A percentile compares a stretch with the other conserved stretches of the same genome.
Conservation (phyloP, 345 rosid genomes). For the Combretum micranthum region DNA sequence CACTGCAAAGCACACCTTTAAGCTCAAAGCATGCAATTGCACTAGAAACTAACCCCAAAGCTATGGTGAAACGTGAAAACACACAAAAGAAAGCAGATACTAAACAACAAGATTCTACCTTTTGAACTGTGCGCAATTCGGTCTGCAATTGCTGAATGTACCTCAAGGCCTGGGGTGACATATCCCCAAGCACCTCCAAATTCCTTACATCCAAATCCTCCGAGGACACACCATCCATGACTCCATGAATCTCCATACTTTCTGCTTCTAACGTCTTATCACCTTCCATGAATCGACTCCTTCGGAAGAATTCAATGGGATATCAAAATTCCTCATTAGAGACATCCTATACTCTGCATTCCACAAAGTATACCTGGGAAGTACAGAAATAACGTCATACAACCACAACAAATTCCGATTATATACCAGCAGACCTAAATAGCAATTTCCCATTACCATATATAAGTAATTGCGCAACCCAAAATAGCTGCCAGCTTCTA, state of each 20-base stretch:
- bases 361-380: conserved; percentile 80
- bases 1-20: too few species aligned
- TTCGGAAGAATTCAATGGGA: conserved; percentile 23
- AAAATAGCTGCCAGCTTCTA: too few species aligned
- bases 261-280: conserved; percentile 21
- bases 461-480: too few species aligned
- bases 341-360: conserved; percentile 86
- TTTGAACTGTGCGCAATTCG: conserved; percentile 46
- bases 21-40: too few species aligned
- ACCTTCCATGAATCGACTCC: conserved; percentile 12
- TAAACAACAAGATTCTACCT: conserved; percentile 31
- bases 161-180: conserved; percentile 61
- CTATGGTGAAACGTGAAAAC: not conserved
- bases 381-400: conserved; percentile 4
- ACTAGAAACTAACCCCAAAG: too few species aligned
- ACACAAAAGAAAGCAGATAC: not conserved
- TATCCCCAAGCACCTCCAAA: conserved; percentile 54
- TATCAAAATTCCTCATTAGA: conserved; percentile 62
- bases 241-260: conserved; percentile 22
- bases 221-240: conserved; percentile 7
- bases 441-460: too few species aligned
- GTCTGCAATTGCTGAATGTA: conserved; percentile 56
- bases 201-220: conserved; percentile 43
- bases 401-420: not conserved
- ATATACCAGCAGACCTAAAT: too few species aligned